Evolutionary conservation across 805 yeast species (phyloP).

Genomic region (Cyberlindnera petersonii): DNA sequence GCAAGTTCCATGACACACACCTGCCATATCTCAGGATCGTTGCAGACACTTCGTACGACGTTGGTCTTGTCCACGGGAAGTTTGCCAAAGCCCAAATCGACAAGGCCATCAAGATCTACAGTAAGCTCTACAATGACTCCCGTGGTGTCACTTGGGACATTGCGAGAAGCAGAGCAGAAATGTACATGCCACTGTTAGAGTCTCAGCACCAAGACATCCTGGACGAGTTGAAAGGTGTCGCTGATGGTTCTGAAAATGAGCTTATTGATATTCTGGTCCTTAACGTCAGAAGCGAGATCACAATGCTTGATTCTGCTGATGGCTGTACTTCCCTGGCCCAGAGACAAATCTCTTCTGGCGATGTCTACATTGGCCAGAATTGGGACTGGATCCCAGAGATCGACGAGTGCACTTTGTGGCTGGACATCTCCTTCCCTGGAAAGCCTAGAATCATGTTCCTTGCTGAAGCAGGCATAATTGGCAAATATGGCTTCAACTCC

Average conservation of each 20-base stretch:
- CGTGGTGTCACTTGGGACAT: slow-evolving; percentile 29
- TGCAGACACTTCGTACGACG: slow-evolving; percentile 26
- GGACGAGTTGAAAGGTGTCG: slow-evolving; percentile 36
- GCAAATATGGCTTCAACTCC: slow-evolving; percentile 25
- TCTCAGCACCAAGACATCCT: slow-evolving; percentile 29
- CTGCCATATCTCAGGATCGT: slow-evolving; percentile 24
- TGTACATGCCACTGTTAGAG: slow-evolving; percentile 29
- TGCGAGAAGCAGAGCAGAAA: slow-evolving; percentile 28
- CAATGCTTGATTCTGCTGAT: slow-evolving; percentile 32
- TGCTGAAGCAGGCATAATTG: slow-evolving; percentile 29
- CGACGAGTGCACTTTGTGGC: slow-evolving; percentile 22
- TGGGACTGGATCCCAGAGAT: slow-evolving; percentile 40
- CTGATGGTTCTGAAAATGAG: slow-evolving; percentile 33
- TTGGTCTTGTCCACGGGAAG: slow-evolving; percentile 35
- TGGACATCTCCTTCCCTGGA: slow-evolving; percentile 23
- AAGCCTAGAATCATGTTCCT: slow-evolving; percentile 26
- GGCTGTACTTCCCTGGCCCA: slow-evolving; percentile 37
- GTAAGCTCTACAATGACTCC: slow-evolving; percentile 26
- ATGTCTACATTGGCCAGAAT: slow-evolving; percentile 33
- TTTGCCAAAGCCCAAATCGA: slow-evolving; percentile 30
- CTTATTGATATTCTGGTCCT: slow-evolving; percentile 35
- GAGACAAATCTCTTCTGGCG: slow-evolving; percentile 22
- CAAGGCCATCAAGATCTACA: slow-evolving; percentile 30
- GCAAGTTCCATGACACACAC: slow-evolving; percentile 27
- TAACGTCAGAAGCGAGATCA: slow-evolving; percentile 38